Evolutionary conservation across 192 early-diverging fungal genomes (phyloP).

Genomic region (Coemansia reversa): DNA sequence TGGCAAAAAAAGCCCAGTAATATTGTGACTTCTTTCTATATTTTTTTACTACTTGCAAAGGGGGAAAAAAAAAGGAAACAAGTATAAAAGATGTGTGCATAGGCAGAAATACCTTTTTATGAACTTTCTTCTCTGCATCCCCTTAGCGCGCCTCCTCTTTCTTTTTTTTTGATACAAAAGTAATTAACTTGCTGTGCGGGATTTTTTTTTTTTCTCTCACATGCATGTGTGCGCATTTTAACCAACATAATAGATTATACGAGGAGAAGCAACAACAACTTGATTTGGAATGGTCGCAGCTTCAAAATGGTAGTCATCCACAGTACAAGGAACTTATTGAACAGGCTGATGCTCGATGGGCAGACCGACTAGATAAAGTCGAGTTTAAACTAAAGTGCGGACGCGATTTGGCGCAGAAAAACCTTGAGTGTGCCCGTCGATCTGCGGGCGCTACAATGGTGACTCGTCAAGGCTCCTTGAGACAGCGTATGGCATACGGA

Average conservation of each 20-base stretch:
- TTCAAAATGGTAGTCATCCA: constrained; percentile 43
- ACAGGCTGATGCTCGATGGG: constrained; percentile 45
- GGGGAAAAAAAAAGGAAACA: no score
- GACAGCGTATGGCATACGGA: constrained; percentile 30
- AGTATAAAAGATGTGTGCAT: neutral
- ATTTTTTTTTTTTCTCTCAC: neutral
- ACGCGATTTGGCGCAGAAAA: constrained; percentile 21
- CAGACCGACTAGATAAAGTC: constrained; percentile 31
- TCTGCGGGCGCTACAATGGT: constrained; percentile 25
- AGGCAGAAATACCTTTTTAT: neutral
- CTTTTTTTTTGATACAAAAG: neutral
- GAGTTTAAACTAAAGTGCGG: constrained; percentile 25
- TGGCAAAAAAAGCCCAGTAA: no score
- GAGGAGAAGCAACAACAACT: constrained; percentile 45
- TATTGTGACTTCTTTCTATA: no score
- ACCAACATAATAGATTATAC: constrained; percentile 25
- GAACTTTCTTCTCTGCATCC: neutral
- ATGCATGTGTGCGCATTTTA: neutral
- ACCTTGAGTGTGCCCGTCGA: constrained; percentile 15
- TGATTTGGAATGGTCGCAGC: constrained; percentile 41
- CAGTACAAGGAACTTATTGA: constrained; percentile 39
- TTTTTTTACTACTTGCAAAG: no score
- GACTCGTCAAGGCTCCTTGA: constrained; percentile 22
- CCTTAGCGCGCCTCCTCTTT: neutral
- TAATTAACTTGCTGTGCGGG: neutral